Base-by-base conservation (phyloP, 2,329 filamentous ascomycete genomes). In the Hypomyces perniciosus region DNA sequence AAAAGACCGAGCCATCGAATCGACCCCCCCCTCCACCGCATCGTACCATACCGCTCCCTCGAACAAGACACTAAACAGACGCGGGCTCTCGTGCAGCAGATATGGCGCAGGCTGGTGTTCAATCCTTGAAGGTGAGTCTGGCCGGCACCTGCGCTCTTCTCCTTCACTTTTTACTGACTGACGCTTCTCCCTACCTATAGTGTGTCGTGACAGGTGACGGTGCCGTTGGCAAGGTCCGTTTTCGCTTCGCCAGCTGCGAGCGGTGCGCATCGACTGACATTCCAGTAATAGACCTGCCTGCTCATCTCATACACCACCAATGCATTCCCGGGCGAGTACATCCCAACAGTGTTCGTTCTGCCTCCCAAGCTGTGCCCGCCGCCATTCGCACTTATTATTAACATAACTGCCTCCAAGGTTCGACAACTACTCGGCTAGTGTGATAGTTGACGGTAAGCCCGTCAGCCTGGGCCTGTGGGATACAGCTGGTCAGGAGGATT, bases 251-350 rank as follows among this genome's bases (percentile, higher is more conserved):
- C 29, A 29, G 30, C 45, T 29, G 12, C 38, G 40, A 20, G 41
- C 38, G 8, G 33, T 42, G 39, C 8, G 9, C 20, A 12, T 44
- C 35, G 39, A 35, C 51, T 54, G 49, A 52, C 46, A 47, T 51
- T 71, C 34, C 27, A 49, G 28, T 61, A 46, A 38, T 55, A 96
- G 92, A 99, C 93, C 79, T 99, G 93, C 78, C 85, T 99, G 54
- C 85, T 99, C 64, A 99, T 99, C 70, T 97, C 92, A 48, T 99
- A 99, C 77, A 97, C 93, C 57, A 99, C 93, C 57, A 99, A 97
- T 77, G 93, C 93, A 59, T 99, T 99, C 71, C 93, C 93, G n/a
- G 93, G 93, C 72, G 93, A 99, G 79, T 99, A 99, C 74, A 97
- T 99, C 63, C 93, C 93, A 60, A 99, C 93, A 63, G 93, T 99